Percentiles rank a stretch among this genome's conserved stretches.
Evolutionary conservation across 139 green algal genomes (phyloP).

Genomic region (Haematococcus lacustris): DNA sequence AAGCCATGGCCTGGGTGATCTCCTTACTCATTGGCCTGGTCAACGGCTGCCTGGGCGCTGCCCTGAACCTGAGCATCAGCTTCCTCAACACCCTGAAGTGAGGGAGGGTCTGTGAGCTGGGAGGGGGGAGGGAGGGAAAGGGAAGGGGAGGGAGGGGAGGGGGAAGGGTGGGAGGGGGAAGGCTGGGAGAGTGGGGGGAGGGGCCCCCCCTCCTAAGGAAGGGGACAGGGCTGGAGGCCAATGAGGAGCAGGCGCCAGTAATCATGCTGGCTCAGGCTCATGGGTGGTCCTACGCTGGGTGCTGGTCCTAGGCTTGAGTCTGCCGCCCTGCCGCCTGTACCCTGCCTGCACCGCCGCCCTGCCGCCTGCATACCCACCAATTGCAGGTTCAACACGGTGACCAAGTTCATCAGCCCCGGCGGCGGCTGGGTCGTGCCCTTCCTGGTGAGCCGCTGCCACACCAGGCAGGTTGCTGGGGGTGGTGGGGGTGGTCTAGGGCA

Average conservation of each 20-base stretch:
- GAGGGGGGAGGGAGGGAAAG: neutral
- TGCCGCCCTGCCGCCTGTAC: too few relatives aligned
- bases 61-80: constrained; percentile 20
- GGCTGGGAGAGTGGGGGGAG: neutral
- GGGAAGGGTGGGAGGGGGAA: too few relatives aligned
- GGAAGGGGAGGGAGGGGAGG: neutral
- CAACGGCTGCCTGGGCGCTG: constrained; percentile 12
- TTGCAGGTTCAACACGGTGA: constrained; percentile 15
- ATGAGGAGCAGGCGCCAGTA: neutral
- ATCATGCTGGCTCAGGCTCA: too few relatives aligned
- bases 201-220: too few relatives aligned
- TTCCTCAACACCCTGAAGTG: neutral
- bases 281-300: neutral
- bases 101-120: too few relatives aligned
- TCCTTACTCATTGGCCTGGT: constrained; percentile 15
- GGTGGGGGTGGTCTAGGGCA: neutral
- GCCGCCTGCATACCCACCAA: too few relatives aligned
- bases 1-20: constrained; percentile 11
- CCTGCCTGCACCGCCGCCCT: too few relatives aligned
- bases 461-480: neutral
- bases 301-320: too few relatives aligned
- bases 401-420: neutral
- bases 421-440: constrained; percentile 20
- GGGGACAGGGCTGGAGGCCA: too few relatives aligned
- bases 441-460: constrained; percentile 2